phyloP scores from a whole-genome alignment of 176 grass and related monocot genomes.

The Triticum timopheevii region DNA sequence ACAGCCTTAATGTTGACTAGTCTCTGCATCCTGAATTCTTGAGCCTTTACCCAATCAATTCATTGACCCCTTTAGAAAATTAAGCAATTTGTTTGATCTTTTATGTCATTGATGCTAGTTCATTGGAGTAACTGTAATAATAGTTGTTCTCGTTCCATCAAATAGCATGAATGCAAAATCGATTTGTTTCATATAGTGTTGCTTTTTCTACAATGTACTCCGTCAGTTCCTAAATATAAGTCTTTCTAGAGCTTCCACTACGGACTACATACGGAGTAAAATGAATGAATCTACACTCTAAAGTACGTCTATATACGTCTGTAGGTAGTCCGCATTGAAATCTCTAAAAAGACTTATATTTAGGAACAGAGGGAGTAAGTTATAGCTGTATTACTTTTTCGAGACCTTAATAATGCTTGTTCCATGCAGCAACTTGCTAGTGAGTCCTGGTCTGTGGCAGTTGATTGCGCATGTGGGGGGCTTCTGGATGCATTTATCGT shows the following conservation, averaged over 20 bases:
- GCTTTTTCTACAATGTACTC: background rate
- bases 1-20: too few relatives aligned
- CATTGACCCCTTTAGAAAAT: background rate
- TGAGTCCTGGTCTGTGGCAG: constrained; percentile 79
- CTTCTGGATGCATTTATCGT: constrained; percentile 91
- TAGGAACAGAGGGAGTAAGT: background rate
- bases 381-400: background rate
- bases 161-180: constrained; percentile 5
- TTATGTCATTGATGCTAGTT: background rate
- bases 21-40: background rate
- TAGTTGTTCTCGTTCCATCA: constrained; percentile 13
- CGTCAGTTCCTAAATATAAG: too few relatives aligned
- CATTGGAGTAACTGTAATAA: background rate
- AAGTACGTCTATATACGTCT: too few relatives aligned
- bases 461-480: constrained; percentile 61
- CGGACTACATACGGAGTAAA: too few relatives aligned
- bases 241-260: too few relatives aligned
- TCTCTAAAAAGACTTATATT: too few relatives aligned
- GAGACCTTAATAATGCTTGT: constrained; percentile 19
- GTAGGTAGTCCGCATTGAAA: too few relatives aligned
- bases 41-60: background rate
- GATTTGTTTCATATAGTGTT: background rate
- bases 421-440: constrained; percentile 62
- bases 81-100: background rate
- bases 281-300: too few relatives aligned